Conservation (phyloP, 371 early-diverging fungal genomes). For the Mucor saturninus region DNA sequence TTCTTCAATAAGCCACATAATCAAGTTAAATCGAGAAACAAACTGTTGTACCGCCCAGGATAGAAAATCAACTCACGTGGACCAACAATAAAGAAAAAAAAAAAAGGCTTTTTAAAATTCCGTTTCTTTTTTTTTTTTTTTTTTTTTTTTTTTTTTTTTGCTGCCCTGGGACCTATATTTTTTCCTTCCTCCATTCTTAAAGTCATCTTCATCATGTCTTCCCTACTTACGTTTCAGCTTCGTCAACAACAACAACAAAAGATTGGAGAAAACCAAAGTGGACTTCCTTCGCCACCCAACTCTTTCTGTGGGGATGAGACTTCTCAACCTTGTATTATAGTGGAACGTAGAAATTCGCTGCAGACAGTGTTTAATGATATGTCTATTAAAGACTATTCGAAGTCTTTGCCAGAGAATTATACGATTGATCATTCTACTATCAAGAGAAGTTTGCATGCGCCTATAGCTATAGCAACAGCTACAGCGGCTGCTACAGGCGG, state of each 20-base stretch:
- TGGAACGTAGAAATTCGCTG: constrained; percentile 39
- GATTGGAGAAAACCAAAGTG: constrained; percentile 15
- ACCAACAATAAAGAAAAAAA: background rate
- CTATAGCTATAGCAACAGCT: constrained; percentile 29
- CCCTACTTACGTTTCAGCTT: constrained; percentile 51
- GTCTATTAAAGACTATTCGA: constrained; percentile 39
- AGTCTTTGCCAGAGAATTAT: constrained; percentile 53
- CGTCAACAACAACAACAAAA: constrained; percentile 38
- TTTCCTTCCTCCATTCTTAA: background rate
- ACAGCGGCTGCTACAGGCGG: constrained; percentile 46
- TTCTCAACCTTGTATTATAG: constrained; percentile 4
- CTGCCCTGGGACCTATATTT: constrained; percentile 19
- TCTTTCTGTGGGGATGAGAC: constrained; percentile 55
- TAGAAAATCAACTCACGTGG: constrained; percentile 1
- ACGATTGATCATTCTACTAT: constrained; percentile 48
- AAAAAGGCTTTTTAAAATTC: constrained; percentile 3
- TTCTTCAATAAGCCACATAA: too few species aligned
- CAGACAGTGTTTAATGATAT: constrained; percentile 48
- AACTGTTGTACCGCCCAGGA: too few species aligned
- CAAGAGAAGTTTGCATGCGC: constrained; percentile 6
- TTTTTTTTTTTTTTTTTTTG: background rate
- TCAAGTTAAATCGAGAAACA: too few species aligned
- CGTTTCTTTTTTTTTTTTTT: constrained; percentile 1
- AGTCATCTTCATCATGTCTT: constrained; percentile 37
- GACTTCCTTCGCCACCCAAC: constrained; percentile 54